Evolutionary conservation across 495 filamentous ascomycete species (phyloP), one percentile per base, ranked within the genome.

Genomic region (Aspergillus carlsbadensis): DNA sequence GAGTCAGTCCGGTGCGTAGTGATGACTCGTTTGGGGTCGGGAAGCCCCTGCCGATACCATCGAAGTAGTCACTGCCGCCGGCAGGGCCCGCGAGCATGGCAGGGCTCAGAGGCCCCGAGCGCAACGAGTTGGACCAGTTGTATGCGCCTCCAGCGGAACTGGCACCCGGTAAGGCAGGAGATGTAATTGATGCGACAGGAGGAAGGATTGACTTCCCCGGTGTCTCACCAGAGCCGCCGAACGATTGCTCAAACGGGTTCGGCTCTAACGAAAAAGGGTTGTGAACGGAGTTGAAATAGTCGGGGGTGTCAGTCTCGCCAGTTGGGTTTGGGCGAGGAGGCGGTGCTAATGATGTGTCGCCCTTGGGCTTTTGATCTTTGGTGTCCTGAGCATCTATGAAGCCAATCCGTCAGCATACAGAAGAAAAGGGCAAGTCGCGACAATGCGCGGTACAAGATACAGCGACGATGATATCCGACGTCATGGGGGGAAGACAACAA

Each of bases 21-120:
- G 91, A 95, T 0, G 92, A 97, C 73, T 98, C 94, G 84, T 98
- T 97, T 3, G 94, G 95, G 2, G 94, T 98, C n/a, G 88, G 88
- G 67, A 98, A 95, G 47, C 89, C 86, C 59, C 90, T 78, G 52
- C 95, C 83, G 67, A 93, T 89, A 64, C 87, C 85, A 54, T 89
- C 86, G 61, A 89, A 90, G 66, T 89, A 91, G 68, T 96, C 91
- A 63, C 78, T 84, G 57, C 87, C 83, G 61, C 73, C 88, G 78
- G 73, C 87, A 74, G 73, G 94, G 33, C 92, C 94, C 43, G 92
- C 88, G 18, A 98, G 85, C 94, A 98, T 98, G 53, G 94, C 94
- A 73, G 94, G 94, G 70, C 94, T 98, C 64, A 98, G 71, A 21
- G 95, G 94, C 58, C 94, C 94, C 46, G 92, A 91, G 48, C 94